These are phyloP conservation scores for Candida silvicultrix DNA, from an alignment of 805 yeast species.

Conservation along the genomic window DNA sequence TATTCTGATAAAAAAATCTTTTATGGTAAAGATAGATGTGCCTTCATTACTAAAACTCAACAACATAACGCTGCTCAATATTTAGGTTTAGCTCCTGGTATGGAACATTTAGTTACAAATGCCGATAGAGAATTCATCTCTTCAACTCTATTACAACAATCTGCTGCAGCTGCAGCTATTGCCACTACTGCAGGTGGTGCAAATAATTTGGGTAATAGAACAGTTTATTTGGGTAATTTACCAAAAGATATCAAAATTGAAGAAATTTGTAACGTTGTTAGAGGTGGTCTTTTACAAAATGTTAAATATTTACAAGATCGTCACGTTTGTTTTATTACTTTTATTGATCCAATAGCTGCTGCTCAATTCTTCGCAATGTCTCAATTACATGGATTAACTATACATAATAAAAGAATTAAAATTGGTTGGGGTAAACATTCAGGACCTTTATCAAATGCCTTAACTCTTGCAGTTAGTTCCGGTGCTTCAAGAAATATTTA, in stretches of 20 bases:
- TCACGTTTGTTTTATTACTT: slow-evolving; percentile 91
- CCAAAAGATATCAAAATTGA: slow-evolving; percentile 86
- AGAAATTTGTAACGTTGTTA: slow-evolving; percentile 91
- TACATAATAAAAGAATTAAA: slow-evolving; percentile 79
- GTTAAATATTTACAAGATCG: slow-evolving; percentile 76
- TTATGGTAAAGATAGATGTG: slow-evolving; percentile 93
- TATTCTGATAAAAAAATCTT: slow-evolving; percentile 75
- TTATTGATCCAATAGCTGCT: slow-evolving; percentile 94
- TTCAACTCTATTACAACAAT: slow-evolving; percentile 79
- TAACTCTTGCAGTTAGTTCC: slow-evolving; percentile 82
- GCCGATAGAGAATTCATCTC: slow-evolving; percentile 56
- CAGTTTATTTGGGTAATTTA: slow-evolving; percentile 84
- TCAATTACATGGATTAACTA: slow-evolving; percentile 80
- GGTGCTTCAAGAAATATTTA: slow-evolving; percentile 95
- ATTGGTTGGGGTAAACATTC: slow-evolving; percentile 98
- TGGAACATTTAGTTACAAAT: slow-evolving; percentile 71
- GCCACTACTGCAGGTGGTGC: slow-evolving; percentile 95
- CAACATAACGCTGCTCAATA: slow-evolving; percentile 97
- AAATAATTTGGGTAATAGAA: slow-evolving; percentile 85
- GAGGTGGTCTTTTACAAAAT: slow-evolving; percentile 89
- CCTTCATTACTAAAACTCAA: slow-evolving; percentile 90
- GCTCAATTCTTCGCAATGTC: slow-evolving; percentile 96
- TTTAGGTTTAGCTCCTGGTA: slow-evolving; percentile 83
- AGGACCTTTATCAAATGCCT: slow-evolving; percentile 83
- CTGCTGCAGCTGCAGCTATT: slow-evolving; percentile 96